Conservation (phyloP, 2,329 filamentous ascomycete species). For the Calonectria naviculata region DNA sequence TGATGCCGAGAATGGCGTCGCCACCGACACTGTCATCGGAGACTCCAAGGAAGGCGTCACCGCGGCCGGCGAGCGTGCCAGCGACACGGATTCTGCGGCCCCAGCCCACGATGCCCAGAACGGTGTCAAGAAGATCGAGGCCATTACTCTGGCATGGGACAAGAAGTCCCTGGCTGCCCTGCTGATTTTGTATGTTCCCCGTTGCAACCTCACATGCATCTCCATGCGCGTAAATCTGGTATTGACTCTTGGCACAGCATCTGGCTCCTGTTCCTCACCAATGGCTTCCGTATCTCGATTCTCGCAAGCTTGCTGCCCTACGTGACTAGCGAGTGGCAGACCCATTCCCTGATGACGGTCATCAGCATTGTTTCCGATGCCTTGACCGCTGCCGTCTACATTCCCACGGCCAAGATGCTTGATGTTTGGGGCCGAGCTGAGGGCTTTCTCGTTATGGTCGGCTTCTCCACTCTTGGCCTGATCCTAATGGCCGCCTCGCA, state of each 20-base stretch:
- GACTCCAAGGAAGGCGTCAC: conserved; percentile 14
- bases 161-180: conserved; percentile 47
- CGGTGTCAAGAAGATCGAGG: conserved; percentile 56
- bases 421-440: conserved; percentile 73
- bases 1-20: background rate
- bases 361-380: conserved; percentile 64
- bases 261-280: conserved; percentile 62
- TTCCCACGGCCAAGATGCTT: conserved; percentile 71
- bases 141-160: conserved; percentile 54
- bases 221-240: conserved; percentile 13
- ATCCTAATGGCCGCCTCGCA: conserved; percentile 71
- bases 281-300: conserved; percentile 59
- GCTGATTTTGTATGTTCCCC: conserved; percentile 45
- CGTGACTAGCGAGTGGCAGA: conserved; percentile 60
- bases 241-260: conserved; percentile 42
- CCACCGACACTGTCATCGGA: conserved; percentile 14
- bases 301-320: conserved; percentile 55
- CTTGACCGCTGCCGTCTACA: conserved; percentile 69
- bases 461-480: conserved; percentile 59
- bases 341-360: conserved; percentile 64
- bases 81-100: conserved; percentile 5
- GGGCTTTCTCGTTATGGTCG: conserved; percentile 65
- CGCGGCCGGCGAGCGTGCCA: background rate
- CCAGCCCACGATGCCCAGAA: conserved; percentile 40
- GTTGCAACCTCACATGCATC: background rate